phyloP scores from a whole-genome alignment of 2,329 filamentous ascomycete genomes.

The Elsinoe ampelina region DNA sequence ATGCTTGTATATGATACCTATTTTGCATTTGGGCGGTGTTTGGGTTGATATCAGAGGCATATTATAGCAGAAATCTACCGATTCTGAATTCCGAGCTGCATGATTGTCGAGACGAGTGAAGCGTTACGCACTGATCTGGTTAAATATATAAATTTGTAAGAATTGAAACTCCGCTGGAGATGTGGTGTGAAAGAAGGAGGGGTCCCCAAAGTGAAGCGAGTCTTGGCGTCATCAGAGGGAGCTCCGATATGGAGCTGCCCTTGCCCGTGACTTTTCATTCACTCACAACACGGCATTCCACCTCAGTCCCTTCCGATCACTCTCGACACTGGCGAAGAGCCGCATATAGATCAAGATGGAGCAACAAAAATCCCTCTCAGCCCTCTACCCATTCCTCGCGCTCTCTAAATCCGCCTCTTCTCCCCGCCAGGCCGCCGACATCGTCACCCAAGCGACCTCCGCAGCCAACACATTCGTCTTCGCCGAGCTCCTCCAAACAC shows the following conservation, averaged over 20 bases:
- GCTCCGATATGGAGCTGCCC: background rate
- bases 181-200: too few species aligned
- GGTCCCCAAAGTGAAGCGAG: background rate
- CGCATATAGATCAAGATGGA: slow-evolving; percentile 47
- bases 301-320: background rate
- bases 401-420: slow-evolving; percentile 80
- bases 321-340: too few species aligned
- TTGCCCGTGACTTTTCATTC: background rate
- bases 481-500: slow-evolving; percentile 76
- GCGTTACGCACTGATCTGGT: too few species aligned
- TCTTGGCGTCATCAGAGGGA: background rate
- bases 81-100: too few species aligned
- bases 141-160: too few species aligned
- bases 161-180: too few species aligned
- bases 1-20: slow-evolving; percentile 1
- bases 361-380: slow-evolving; percentile 55
- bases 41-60: background rate
- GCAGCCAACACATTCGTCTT: slow-evolving; percentile 86
- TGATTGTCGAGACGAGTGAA: too few species aligned
- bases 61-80: background rate
- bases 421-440: slow-evolving; percentile 72
- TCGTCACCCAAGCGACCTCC: slow-evolving; percentile 82
- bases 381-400: slow-evolving; percentile 73
- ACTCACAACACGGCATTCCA: background rate
- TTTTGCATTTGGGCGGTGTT: background rate